Conservation (phyloP, 176 grass and related monocot genomes). For the Oryza australiensis region DNA sequence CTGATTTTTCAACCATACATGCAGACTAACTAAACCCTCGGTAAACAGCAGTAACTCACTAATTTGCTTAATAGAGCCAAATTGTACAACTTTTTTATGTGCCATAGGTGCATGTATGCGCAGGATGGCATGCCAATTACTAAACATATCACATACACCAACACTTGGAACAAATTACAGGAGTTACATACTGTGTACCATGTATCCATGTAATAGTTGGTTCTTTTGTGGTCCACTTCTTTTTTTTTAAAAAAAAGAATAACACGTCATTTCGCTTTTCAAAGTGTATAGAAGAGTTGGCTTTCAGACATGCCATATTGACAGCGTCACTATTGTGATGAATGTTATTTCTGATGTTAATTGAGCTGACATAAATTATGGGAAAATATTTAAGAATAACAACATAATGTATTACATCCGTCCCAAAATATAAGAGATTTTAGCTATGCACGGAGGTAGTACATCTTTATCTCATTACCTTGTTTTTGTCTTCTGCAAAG, state of each 20-base stretch:
- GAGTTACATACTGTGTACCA: neutral
- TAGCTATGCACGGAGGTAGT: no score
- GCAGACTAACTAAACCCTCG: neutral
- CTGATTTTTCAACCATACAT: neutral
- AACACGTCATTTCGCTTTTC: conserved; percentile 1
- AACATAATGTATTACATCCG: neutral
- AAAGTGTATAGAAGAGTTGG: neutral
- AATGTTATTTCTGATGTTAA: neutral
- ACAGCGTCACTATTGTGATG: neutral
- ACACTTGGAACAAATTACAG: neutral
- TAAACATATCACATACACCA: neutral
- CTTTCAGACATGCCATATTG: neutral
- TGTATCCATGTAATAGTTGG: neutral
- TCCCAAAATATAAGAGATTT: no score
- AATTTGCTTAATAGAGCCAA: neutral
- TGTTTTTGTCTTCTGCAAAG: conserved; percentile 94
- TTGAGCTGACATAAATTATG: neutral
- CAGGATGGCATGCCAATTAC: no score
- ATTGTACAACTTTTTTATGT: neutral
- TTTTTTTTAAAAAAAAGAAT: neutral
- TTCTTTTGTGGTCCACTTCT: conserved; percentile 2
- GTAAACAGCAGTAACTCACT: neutral
- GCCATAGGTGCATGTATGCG: neutral
- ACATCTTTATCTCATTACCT: conserved; percentile 43
- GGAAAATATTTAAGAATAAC: neutral